Percentiles rank a stretch among this genome's conserved stretches.
Conservation (phyloP, 2,329 filamentous ascomycete species). For the Aaosphaeria arxii region DNA sequence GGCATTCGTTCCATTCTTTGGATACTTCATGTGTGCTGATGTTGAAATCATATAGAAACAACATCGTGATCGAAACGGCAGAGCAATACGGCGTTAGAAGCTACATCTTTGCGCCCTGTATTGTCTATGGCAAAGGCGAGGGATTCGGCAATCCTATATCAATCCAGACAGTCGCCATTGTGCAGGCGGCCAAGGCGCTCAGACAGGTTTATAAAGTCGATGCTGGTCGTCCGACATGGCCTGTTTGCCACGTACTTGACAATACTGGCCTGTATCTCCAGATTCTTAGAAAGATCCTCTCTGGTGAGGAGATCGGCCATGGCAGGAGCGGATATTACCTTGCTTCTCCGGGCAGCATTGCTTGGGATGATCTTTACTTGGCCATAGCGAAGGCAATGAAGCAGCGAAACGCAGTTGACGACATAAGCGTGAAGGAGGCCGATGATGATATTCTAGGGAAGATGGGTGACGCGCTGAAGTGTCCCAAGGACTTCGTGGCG, state of each 20-base stretch:
- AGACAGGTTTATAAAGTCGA: conserved; percentile 45
- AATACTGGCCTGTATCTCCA: conserved; percentile 47
- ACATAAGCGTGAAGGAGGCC: conserved; percentile 35
- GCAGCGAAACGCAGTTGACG: conserved; percentile 27
- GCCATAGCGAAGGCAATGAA: conserved; percentile 44
- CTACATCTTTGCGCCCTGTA: conserved; percentile 55
- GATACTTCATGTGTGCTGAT: no score
- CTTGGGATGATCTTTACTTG: conserved; percentile 51
- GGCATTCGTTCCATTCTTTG: no score
- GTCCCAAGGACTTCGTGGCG: conserved; percentile 35
- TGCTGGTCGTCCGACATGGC: conserved; percentile 46
- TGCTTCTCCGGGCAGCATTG: conserved; percentile 47
- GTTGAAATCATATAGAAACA: conserved; percentile 26
- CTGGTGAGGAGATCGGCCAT: conserved; percentile 33
- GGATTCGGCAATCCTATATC: conserved; percentile 53
- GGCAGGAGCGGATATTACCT: conserved; percentile 52
- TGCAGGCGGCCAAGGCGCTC: conserved; percentile 43
- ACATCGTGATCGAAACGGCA: conserved; percentile 43
- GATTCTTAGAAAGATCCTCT: conserved; percentile 46
- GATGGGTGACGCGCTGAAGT: conserved; percentile 43
- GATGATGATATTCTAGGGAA: conserved; percentile 34
- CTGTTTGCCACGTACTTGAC: conserved; percentile 52
- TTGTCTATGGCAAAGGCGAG: conserved; percentile 50
- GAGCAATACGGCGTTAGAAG: conserved; percentile 44
- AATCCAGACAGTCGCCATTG: conserved; percentile 51